Evolutionary conservation across 1,284 basidiomycete genomes (phyloP), one percentile per base, ranked within the genome.

Genomic region (Wallemia hederae): DNA sequence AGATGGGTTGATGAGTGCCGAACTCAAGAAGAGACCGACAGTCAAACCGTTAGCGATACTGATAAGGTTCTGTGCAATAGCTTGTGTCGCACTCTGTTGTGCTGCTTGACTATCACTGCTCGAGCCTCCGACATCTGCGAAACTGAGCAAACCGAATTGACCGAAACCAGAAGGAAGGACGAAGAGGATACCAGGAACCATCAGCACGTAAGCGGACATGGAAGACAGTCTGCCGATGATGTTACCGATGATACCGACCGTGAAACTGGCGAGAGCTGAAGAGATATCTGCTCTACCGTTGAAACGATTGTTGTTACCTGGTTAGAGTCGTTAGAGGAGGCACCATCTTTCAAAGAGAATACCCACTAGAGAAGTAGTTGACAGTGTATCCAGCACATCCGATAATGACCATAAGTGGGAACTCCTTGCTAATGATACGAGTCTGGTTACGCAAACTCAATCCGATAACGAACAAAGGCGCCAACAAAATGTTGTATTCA

Each of bases 131-230:
- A 28, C 56, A n/a, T 58, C 24, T 3, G 25, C 56, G 56, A 26
- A 58, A 27, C 56, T 58, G 24, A 90, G 75, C n/a, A 91, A 75
- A 33, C 87, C 85, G 25, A 83, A 82, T 61, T 80, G 83, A 3
- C 81, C 80, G n/a, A 90, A 75, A 60, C 86, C 88, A 14, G 83
- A 84, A 0, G 86, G 88, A 0, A 91, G 77, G 72, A 91, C 87
- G 72, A 89, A 85, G 17, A 90, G 27, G 24, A 58, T 58, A 28
- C 56, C 56, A 19, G 56, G 56, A 58, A 28, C 27, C 56, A 58
- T 58, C 25, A 58, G 17, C 25, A 58, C 56, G 24, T 27, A 58
- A 26, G 25, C 56, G 24, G 56, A 58, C 5, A 7, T 9, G 7
- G 56, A 9, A 11, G 56, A 11, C 2, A 89, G 77, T 49, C 84